These are phyloP conservation scores for Wallemia mellicola DNA, from an alignment of 1,284 basidiomycete species.

Conservation along the genomic window DNA sequence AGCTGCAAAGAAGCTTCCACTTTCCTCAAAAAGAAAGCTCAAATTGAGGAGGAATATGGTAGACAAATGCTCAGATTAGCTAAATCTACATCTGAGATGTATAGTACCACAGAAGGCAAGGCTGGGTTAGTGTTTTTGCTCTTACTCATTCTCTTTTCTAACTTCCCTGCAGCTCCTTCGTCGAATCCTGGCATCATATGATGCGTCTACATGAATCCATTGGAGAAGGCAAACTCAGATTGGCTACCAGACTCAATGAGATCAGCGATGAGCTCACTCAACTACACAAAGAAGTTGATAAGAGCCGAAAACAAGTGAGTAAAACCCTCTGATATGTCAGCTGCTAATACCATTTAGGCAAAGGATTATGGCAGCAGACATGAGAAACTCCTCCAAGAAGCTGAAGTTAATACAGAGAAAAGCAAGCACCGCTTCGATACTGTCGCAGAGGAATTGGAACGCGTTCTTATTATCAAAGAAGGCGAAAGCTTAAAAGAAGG, in stretches of 20 bases:
- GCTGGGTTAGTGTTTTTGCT: slow-evolving; percentile 31
- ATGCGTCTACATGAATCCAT: slow-evolving; percentile 66
- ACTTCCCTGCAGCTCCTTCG: slow-evolving; percentile 52
- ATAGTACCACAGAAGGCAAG: slow-evolving; percentile 65
- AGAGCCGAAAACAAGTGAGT: slow-evolving; percentile 53
- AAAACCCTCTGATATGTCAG: not conserved
- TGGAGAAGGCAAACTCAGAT: slow-evolving; percentile 60
- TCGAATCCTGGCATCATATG: slow-evolving; percentile 55
- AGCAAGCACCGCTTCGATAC: slow-evolving; percentile 54
- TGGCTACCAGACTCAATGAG: slow-evolving; percentile 58
- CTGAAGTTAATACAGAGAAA: slow-evolving; percentile 67
- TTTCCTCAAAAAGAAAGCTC: slow-evolving; percentile 76
- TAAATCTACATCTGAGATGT: slow-evolving; percentile 44
- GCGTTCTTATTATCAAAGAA: slow-evolving; percentile 74
- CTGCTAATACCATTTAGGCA: slow-evolving; percentile 22
- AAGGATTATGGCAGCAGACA: slow-evolving; percentile 67
- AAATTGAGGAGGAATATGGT: slow-evolving; percentile 82
- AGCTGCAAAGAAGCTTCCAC: slow-evolving; percentile 69
- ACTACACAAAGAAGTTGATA: slow-evolving; percentile 71
- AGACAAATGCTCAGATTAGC: slow-evolving; percentile 57
- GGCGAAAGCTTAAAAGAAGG: slow-evolving; percentile 62
- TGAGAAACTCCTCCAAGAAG: slow-evolving; percentile 62
- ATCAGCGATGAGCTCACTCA: slow-evolving; percentile 80
- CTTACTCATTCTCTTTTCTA: slow-evolving; percentile 2
- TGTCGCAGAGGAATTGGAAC: slow-evolving; percentile 78